Percentiles rank a stretch among this genome's conserved stretches.
These are phyloP conservation scores for Drechslera avenae DNA, from an alignment of 2,329 filamentous ascomycete species.

Conservation along the genomic window DNA sequence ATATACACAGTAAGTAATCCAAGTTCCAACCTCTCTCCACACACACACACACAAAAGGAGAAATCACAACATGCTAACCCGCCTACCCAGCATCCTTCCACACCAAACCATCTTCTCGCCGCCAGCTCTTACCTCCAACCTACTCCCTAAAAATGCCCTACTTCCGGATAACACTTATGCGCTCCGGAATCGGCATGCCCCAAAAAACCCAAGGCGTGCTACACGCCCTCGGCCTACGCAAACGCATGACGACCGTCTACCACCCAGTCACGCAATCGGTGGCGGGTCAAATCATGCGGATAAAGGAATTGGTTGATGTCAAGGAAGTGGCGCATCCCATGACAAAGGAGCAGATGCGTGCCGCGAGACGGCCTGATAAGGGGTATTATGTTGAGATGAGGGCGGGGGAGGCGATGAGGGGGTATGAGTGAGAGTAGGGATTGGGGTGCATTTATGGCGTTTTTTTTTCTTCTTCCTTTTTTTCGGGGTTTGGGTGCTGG, in stretches of 20 bases:
- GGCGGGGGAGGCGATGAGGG: constrained; percentile 26
- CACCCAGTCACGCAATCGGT: constrained; percentile 80
- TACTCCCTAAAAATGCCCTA: constrained; percentile 64
- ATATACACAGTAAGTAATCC: too few species aligned
- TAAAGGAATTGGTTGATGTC: constrained; percentile 89
- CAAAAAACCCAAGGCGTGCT: constrained; percentile 79
- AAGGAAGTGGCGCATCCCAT: constrained; percentile 72
- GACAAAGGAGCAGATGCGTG: constrained; percentile 71
- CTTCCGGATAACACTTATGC: constrained; percentile 90
- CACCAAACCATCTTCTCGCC: too few species aligned
- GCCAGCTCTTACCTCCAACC: too few species aligned
- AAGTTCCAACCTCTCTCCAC: background rate
- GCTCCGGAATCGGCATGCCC: constrained; percentile 84
- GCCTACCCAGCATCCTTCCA: constrained; percentile 1
- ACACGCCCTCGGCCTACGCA: constrained; percentile 80
- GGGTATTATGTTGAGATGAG: constrained; percentile 79
- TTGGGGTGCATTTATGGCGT: background rate
- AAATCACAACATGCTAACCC: background rate
- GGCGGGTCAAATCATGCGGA: constrained; percentile 89
- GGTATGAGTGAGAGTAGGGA: background rate
- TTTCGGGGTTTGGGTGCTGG: too few species aligned
- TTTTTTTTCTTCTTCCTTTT: background rate
- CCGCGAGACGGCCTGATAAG: constrained; percentile 72
- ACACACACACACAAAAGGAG: too few species aligned
- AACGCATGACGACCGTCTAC: constrained; percentile 86